Base-by-base conservation (phyloP, 148 eudicot genomes). In the Diospyros lotus region DNA sequence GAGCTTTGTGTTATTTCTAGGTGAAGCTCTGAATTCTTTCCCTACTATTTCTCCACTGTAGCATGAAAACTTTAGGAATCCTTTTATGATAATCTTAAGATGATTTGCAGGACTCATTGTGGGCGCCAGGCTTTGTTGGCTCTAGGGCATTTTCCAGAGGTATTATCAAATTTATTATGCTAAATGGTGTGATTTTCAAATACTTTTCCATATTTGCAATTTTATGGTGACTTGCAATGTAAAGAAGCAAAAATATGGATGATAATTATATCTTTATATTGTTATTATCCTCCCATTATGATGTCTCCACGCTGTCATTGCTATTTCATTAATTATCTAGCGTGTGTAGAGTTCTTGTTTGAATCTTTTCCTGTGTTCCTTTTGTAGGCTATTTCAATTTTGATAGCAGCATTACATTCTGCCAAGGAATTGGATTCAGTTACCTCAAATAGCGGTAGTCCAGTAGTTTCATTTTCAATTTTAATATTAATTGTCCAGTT, bases 91-190 rank as follows among this genome's bases (percentile, higher is more conserved):
- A 45, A 58, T 43, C 18, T 68, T 67, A 64, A 65, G 71, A 42
- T 78, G 73, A 62, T 73, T 41, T 88, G 80, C 84, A 96, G 99
- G 87, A 88, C 97, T 76, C 84, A 87, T 69, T 91, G 91, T 88
- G 99, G 99, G 58, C 97, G 97, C 68, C 96, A 92, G 82, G 98
- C 99, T 77, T 81, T 96, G 81, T 83, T 91, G 81, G 86, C 90
- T 80, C 84, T 96, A 71, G 88, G 85, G 66, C 86, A 89, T 81
- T 93, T 93, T 76, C 94, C 99, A 9, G 98, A 93, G 99, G 99
- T 96, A 87, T 77, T 78, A 28, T 28, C 28, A 28, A 28, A 28
- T 28, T 28, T 28, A 28, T 28, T 28, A 28, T 28, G 28, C 28
- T 28, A 15, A 17, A 58, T 42, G 39, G 7, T 43, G 28, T 51